Evolutionary conservation across 1,284 basidiomycete genomes (phyloP), one percentile per base, ranked within the genome.

Genomic region (Trichosporon sp.): DNA sequence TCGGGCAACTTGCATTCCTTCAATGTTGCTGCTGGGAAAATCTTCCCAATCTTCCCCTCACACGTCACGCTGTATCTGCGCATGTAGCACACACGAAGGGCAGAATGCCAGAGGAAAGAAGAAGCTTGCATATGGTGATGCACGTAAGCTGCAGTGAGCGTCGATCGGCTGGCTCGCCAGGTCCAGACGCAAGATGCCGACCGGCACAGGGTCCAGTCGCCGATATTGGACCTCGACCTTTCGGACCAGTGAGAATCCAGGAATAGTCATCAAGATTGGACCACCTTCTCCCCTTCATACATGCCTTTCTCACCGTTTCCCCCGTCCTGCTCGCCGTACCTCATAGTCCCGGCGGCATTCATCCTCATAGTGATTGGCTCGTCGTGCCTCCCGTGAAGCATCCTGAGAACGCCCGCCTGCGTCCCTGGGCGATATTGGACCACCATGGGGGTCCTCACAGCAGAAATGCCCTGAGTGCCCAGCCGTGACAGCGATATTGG

Each of bases 101-200:
- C 43, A 46, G 43, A 4, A 46, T n/a, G 43, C 35, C 35, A 46
- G 43, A 11, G 16, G 5, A n/a, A n/a, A 26, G 26, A 26, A 26
- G 26, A 26, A 26, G 26, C 26, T 26, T 26, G 26, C 26, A 26
- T 26, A 26, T 26, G 26, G 26, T 26, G 26, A 26, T 26, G 26
- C 26, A 26, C 26, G 26, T 26, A 26, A 26, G 26, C 26, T 26
- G 26, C 26, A 26, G 26, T 26, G 26, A 26, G 26, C 26, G 26
- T 26, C 26, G 26, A 46, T 46, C 43, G 43, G 43, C 54, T 59
- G 12, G 54, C 21, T 59, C 54, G 54, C 59, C 21, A 35, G 59
- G 32, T 37, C 56, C 14, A 19, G 59, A 16, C 59, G 1, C 59
- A 35, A 63, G 59, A 35, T 35, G 59, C 59, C 59, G 59, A 63